Conservation (phyloP, 1,139 yeast genomes). For the Meyerozyma guilliermondii region DNA sequence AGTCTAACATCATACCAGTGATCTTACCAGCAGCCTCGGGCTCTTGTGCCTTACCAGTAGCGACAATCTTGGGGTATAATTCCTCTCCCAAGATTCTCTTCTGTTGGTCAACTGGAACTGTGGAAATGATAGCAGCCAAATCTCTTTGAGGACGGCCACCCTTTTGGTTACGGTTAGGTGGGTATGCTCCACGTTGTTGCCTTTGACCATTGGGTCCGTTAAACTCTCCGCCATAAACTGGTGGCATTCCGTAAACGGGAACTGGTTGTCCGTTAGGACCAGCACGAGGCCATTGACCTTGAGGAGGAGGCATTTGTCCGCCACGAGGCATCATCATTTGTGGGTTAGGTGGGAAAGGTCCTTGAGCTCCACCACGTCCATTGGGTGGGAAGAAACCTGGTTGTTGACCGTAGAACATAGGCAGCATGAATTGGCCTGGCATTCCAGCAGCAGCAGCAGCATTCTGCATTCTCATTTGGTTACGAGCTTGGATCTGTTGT, state of each 20-base stretch:
- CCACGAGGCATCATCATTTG: slow-evolving; percentile 80
- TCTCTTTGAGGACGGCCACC: slow-evolving; percentile 37
- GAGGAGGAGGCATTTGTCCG: slow-evolving; percentile 58
- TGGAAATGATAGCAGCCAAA: slow-evolving; percentile 56
- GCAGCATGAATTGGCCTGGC: slow-evolving; percentile 95
- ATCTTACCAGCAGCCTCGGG: slow-evolving; percentile 98
- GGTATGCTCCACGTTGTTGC: slow-evolving; percentile 37
- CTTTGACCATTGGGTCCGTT: slow-evolving; percentile 37
- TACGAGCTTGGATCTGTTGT: slow-evolving; percentile 97
- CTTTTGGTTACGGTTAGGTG: slow-evolving; percentile 41
- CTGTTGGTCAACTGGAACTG: slow-evolving; percentile 80
- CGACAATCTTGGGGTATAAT: slow-evolving; percentile 88
- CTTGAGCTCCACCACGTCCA: slow-evolving; percentile 77
- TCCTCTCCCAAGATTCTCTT: slow-evolving; percentile 97
- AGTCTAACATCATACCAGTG: slow-evolving; percentile 98
- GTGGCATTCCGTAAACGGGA: slow-evolving; percentile 81
- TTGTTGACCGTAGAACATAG: slow-evolving; percentile 90
- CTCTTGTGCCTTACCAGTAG: slow-evolving; percentile 81
- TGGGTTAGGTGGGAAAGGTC: slow-evolving; percentile 84
- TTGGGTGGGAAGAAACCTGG: slow-evolving; percentile 79
- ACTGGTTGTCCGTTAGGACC: slow-evolving; percentile 81
- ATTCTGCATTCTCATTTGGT: slow-evolving; percentile 97
- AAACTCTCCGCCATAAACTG: slow-evolving; percentile 60
- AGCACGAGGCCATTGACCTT: slow-evolving; percentile 71
- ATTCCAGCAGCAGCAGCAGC: slow-evolving; percentile 83